Base-by-base conservation (phyloP, 2,329 filamentous ascomycete species). In the Diaporthe eres region DNA sequence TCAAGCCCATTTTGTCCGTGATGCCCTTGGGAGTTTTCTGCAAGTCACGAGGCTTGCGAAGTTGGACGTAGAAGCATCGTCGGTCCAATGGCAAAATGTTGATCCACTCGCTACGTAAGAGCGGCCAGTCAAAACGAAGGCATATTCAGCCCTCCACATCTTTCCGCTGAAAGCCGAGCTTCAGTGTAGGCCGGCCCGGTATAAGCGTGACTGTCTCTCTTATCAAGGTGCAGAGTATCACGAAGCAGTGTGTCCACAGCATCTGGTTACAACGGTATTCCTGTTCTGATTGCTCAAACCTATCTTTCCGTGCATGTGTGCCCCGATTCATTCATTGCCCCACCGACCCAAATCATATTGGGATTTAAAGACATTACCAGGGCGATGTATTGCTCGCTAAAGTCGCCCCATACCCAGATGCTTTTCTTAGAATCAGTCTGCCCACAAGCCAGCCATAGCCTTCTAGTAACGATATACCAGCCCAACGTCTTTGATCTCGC, bases 111-210 rank as follows among this genome's bases (percentile, higher is more conserved):
- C 51, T 44, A 31, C 60, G 25, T 39, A 25, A 44, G 51, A 58
- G 25, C 28, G 34, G 42, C 57, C 57, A 72, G 47, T 72, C 25
- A 63, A 72, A 19, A 22, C 22, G 34, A 31, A 61, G 47, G 34
- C 13, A 28, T 68, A 28, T 53, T 53, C 49, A 55, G 34, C 65
- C 34, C 65, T 63, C 71, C 71, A 72, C 71, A 34, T 63, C 44
- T 72, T 61, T 63, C 71, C 71, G 71, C 34, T n/a, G 10, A 13
- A 61, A 72, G 57, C 71, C 71, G 71, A 72, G 47, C 65, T 42
- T 70, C 34, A 49, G n/a, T 70, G 31, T 55, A 49, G 34, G 34
- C 65, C 65, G 34, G 49, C 47, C 49, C 49, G 65, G 65, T 55
- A 8, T 19, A 67, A 37, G 15, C n/a, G 49, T n/a, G 17, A 15